Evolutionary conservation across 1,139 yeast species (phyloP).

Genomic region (Groenewaldozyma sp.): DNA sequence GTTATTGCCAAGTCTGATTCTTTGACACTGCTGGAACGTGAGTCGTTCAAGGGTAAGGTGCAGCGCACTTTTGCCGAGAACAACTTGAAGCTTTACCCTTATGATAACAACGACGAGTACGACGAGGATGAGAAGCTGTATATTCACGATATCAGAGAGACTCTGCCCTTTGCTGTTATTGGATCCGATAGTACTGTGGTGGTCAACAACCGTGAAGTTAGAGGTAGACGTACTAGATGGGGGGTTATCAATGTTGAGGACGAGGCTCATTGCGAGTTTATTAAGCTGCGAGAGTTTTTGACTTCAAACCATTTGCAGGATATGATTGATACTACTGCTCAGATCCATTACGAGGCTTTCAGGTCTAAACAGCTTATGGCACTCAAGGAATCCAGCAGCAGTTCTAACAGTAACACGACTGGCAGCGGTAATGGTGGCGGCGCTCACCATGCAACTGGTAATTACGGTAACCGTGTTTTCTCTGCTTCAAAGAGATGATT

Average conservation of each 20-base stretch:
- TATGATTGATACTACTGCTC: constrained; percentile 84
- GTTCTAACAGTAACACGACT: neutral
- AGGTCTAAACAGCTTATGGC: constrained; percentile 92
- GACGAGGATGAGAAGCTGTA: constrained; percentile 42
- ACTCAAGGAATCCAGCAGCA: constrained; percentile 52
- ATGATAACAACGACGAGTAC: constrained; percentile 70
- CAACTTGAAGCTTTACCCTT: constrained; percentile 78
- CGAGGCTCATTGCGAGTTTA: constrained; percentile 90
- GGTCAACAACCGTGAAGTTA: constrained; percentile 47
- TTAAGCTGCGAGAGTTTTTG: constrained; percentile 83
- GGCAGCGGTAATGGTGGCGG: neutral
- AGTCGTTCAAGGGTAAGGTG: constrained; percentile 55
- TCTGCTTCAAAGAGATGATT: neutral
- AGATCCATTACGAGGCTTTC: constrained; percentile 84
- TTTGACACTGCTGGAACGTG: constrained; percentile 76
- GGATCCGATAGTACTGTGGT: constrained; percentile 81
- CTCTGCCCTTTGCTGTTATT: constrained; percentile 86
- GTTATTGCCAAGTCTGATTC: constrained; percentile 91
- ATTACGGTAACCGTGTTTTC: no score
- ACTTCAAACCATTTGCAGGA: constrained; percentile 95
- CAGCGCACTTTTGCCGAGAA: constrained; percentile 72
- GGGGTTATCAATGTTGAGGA: constrained; percentile 83
- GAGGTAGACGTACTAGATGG: constrained; percentile 92
- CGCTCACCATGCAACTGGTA: neutral
- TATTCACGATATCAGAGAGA: constrained; percentile 39